These are phyloP conservation scores for Xylaria sp. DNA, from an alignment of 2,329 filamentous ascomycete species.

Conservation along the genomic window DNA sequence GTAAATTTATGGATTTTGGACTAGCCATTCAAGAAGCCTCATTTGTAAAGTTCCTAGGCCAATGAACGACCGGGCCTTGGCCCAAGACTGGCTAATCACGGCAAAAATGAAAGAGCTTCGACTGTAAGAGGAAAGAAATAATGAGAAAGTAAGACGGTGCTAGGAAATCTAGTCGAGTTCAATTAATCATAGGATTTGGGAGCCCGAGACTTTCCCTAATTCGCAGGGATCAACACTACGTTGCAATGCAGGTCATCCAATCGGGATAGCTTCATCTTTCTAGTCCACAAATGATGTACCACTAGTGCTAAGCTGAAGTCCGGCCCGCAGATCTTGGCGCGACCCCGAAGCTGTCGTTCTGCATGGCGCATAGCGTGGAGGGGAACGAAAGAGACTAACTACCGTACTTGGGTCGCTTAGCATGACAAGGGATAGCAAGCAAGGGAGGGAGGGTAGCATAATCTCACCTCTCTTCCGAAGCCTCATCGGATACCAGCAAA, in stretches of 20 bases:
- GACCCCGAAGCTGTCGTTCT: neutral
- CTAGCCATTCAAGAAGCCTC: conserved; percentile 17
- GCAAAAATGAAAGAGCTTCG: neutral
- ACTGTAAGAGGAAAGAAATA: conserved; percentile 16
- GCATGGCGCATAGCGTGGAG: too few species aligned
- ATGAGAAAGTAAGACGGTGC: conserved; percentile 3
- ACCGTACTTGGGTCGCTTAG: conserved; percentile 9
- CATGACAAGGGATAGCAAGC: conserved; percentile 9
- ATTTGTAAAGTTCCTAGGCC: conserved; percentile 8
- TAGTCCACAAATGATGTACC: conserved; percentile 26
- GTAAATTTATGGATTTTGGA: neutral
- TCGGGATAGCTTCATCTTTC: conserved; percentile 16
- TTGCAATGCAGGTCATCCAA: conserved; percentile 12
- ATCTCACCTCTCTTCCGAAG: neutral
- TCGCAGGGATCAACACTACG: conserved; percentile 18
- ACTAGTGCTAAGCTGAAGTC: conserved; percentile 33
- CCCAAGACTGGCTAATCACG: neutral
- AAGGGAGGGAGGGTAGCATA: neutral
- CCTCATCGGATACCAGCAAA: neutral
- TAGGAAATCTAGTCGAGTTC: conserved; percentile 5
- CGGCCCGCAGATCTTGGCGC: conserved; percentile 30
- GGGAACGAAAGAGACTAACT: neutral
- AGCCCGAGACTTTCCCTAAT: conserved; percentile 26
- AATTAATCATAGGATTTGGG: conserved; percentile 12
- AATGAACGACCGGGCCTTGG: conserved; percentile 9